Percentiles rank a stretch among this genome's conserved stretches.
Evolutionary conservation across 768 basidiomycete species (phyloP).

Genomic region (Scleroderma bovista): DNA sequence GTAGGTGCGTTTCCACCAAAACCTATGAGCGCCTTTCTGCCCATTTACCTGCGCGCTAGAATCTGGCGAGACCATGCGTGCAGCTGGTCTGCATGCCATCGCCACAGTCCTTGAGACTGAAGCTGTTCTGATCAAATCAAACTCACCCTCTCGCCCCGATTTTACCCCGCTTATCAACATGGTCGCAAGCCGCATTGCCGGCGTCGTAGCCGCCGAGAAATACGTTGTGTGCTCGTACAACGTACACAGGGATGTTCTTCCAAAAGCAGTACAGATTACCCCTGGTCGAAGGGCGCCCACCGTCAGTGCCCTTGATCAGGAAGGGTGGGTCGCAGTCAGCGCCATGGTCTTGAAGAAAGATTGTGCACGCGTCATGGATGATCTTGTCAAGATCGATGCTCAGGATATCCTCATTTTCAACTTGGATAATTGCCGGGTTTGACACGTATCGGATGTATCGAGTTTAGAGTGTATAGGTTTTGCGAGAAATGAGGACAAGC

Average conservation of each 20-base stretch:
- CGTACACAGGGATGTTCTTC: slow-evolving; percentile 58
- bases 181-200: slow-evolving; percentile 84
- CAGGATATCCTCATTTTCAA: slow-evolving; percentile 88
- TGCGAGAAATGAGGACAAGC: no score
- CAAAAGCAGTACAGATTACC: slow-evolving; percentile 62
- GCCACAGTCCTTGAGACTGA: slow-evolving; percentile 82
- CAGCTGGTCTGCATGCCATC: slow-evolving; percentile 91
- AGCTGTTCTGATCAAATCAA: slow-evolving; percentile 89
- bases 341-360: slow-evolving; percentile 86
- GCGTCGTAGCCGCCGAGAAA: slow-evolving; percentile 81
- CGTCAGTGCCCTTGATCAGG: slow-evolving; percentile 74
- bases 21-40: neutral
- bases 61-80: slow-evolving; percentile 99
- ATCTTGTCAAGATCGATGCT: slow-evolving; percentile 75
- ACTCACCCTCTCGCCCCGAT: slow-evolving; percentile 53
- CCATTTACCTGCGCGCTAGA: slow-evolving; percentile 42
- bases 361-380: slow-evolving; percentile 84
- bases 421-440: slow-evolving; percentile 92
- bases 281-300: slow-evolving; percentile 91
- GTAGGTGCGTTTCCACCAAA: slow-evolving; percentile 60
- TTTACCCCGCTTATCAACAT: slow-evolving; percentile 64
- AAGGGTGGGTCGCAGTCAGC: slow-evolving; percentile 88
- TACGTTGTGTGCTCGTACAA: slow-evolving; percentile 95
- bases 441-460: neutral
- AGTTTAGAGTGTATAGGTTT: no score